Evolutionary conservation across 2,329 filamentous ascomycete genomes (phyloP).

Genomic region (Xylariaceae sp.): DNA sequence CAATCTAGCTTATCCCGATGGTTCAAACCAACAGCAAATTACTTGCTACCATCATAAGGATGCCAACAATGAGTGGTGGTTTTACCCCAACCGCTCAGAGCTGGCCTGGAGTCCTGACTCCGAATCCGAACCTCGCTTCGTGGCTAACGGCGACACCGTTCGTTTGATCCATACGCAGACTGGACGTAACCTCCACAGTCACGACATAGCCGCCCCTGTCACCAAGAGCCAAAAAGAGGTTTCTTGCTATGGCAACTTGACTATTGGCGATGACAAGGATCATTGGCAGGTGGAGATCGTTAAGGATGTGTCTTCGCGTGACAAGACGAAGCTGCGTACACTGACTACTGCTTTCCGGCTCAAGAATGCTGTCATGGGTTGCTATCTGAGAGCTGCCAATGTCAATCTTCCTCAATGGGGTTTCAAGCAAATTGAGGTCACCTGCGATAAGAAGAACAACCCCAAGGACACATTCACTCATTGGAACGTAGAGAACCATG

Average conservation of each 20-base stretch:
- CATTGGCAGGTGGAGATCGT: constrained; percentile 95
- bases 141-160: constrained; percentile 73
- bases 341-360: constrained; percentile 91
- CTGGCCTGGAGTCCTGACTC: constrained; percentile 67
- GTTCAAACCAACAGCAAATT: constrained; percentile 90
- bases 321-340: constrained; percentile 81
- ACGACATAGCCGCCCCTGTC: constrained; percentile 81
- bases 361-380: constrained; percentile 75
- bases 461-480: constrained; percentile 92
- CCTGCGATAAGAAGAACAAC: constrained; percentile 89
- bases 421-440: constrained; percentile 99
- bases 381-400: constrained; percentile 92
- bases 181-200: constrained; percentile 94
- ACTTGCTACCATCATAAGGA: constrained; percentile 99
- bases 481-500: constrained; percentile 97
- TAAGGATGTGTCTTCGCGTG: constrained; percentile 79
- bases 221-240: constrained; percentile 90
- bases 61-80: constrained; percentile 99
- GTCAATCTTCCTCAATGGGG: constrained; percentile 98
- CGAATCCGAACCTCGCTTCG: constrained; percentile 66
- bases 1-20: constrained; percentile 69
- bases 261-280: constrained; percentile 94
- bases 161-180: constrained; percentile 93
- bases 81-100: constrained; percentile 86
- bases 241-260: constrained; percentile 92